phyloP scores from a whole-genome alignment of 2,329 filamentous ascomycete species.

The Aspergillus sp. region DNA sequence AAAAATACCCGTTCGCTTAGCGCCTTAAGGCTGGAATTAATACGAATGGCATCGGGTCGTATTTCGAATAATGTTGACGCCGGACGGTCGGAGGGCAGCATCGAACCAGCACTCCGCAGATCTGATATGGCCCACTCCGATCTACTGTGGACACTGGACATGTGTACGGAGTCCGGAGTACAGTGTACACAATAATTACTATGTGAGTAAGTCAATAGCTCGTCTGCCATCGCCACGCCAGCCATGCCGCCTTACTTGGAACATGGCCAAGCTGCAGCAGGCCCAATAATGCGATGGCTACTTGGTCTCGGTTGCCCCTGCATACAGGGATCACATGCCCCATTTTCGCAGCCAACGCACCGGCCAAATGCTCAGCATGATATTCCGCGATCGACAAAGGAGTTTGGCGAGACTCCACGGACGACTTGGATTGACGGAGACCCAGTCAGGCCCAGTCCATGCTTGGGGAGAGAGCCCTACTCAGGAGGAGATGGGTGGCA shows the following conservation, averaged over 20 bases:
- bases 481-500: no score
- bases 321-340: conserved; percentile 14
- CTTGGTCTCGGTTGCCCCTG: conserved; percentile 6
- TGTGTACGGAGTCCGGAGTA: no score
- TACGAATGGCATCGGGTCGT: background rate
- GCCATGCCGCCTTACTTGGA: background rate
- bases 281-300: background rate
- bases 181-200: no score
- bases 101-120: background rate
- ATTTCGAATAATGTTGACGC: background rate
- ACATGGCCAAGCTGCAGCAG: conserved; percentile 7
- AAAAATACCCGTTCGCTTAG: background rate
- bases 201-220: background rate
- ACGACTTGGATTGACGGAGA: background rate
- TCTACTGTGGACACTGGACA: background rate
- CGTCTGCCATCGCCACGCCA: background rate
- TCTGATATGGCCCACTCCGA: background rate
- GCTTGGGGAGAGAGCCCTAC: background rate
- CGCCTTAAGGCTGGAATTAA: background rate
- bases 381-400: background rate
- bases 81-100: background rate
- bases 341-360: background rate
- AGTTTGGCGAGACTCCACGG: background rate
- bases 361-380: background rate
- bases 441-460: background rate